Conservation (phyloP, 768 basidiomycete genomes). For the Saitozyma podzolica region DNA sequence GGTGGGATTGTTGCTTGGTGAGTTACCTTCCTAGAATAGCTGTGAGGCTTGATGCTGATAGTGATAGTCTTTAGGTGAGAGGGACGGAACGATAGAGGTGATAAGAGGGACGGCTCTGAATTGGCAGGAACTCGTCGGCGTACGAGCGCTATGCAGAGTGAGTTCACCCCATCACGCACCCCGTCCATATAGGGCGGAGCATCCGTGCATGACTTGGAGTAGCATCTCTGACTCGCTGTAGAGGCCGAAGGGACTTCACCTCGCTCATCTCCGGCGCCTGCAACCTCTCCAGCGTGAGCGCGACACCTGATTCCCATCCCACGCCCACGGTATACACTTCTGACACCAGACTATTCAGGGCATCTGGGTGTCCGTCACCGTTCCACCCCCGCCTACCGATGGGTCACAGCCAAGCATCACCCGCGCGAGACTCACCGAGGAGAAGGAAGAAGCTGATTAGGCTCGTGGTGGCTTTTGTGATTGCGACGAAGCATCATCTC, state of each 20-base stretch:
- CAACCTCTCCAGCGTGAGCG: slow-evolving; percentile 41
- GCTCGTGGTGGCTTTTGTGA: slow-evolving; percentile 69
- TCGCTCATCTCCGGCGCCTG: slow-evolving; percentile 63
- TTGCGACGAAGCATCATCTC: slow-evolving; percentile 65
- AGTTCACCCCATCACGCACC: not conserved
- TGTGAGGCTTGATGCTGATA: not conserved
- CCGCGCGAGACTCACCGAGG: slow-evolving; percentile 37
- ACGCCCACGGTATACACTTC: slow-evolving; percentile 26
- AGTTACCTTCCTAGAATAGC: slow-evolving; percentile 46
- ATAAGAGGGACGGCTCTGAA: not conserved
- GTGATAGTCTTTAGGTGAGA: no score
- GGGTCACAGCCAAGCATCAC: slow-evolving; percentile 35
- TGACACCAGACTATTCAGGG: not conserved
- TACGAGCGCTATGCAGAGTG: slow-evolving; percentile 57
- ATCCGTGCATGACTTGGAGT: slow-evolving; percentile 59
- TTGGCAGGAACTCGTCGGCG: slow-evolving; percentile 38
- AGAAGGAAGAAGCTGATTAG: slow-evolving; percentile 70
- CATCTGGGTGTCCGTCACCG: slow-evolving; percentile 70
- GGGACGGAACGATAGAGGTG: no score
- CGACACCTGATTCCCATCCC: not conserved
- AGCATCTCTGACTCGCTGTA: slow-evolving; percentile 60
- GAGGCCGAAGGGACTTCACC: slow-evolving; percentile 83
- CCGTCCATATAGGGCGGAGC: not conserved
- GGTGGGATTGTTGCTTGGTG: slow-evolving; percentile 78
- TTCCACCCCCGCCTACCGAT: slow-evolving; percentile 55